phyloP scores from a whole-genome alignment of 495 filamentous ascomycete species.

The Pyronema omphalodes region DNA sequence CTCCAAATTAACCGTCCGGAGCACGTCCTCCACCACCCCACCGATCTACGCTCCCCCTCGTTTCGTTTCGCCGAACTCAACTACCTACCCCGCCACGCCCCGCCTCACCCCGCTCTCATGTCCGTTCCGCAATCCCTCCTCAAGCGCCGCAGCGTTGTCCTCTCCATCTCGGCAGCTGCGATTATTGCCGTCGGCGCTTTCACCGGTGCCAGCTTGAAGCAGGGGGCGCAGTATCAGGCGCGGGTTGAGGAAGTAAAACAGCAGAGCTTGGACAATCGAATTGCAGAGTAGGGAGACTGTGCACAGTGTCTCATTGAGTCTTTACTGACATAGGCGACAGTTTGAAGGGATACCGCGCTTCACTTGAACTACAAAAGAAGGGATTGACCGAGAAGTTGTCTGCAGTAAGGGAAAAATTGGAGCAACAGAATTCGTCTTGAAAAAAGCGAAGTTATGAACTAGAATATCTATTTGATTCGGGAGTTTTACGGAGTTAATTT shows the following conservation, averaged over 20 bases:
- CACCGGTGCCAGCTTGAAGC: constrained; percentile 17
- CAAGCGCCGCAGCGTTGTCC: constrained; percentile 11
- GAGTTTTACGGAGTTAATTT: not conserved
- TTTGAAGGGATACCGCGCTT: constrained; percentile 14
- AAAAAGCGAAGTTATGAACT: not conserved
- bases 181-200: constrained; percentile 19
- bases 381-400: constrained; percentile 16
- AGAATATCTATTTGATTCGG: not conserved
- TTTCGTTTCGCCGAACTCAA: not conserved
- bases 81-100: not conserved
- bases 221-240: constrained; percentile 7
- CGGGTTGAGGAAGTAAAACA: not conserved
- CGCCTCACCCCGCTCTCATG: not conserved
- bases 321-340: not conserved
- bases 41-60: not conserved
- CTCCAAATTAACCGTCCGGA: not conserved
- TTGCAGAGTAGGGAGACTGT: constrained; percentile 6
- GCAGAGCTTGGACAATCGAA: constrained; percentile 11
- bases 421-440: not conserved
- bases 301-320: not conserved
- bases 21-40: not conserved
- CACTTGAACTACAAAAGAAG: constrained; percentile 8
- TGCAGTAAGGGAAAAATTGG: constrained; percentile 5
- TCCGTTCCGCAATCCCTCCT: constrained; percentile 8
- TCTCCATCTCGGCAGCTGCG: constrained; percentile 11